A percentile compares a stretch with the other conserved stretches of the same genome.
phyloP scores from a whole-genome alignment of 257 asterid genomes.

The Voacanga thouarsii region DNA sequence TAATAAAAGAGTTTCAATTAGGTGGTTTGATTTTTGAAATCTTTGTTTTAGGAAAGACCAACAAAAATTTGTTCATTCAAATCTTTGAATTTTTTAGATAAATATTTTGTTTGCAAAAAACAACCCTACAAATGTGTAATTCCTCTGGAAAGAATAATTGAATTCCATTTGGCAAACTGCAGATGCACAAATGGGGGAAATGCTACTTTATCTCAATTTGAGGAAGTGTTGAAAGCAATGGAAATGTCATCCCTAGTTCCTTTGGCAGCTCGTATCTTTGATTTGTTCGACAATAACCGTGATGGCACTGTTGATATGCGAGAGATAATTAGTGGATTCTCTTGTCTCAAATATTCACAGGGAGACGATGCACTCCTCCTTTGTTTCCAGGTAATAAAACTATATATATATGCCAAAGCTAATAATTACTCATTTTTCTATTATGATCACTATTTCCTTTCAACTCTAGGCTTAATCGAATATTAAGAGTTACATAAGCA shows the following conservation, averaged over 20 bases:
- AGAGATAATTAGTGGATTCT: slow-evolving; percentile 75
- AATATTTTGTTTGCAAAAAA: too few relatives aligned
- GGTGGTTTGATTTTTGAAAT: too few relatives aligned
- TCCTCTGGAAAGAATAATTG: not conserved
- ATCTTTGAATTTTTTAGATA: too few relatives aligned
- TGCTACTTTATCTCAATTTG: slow-evolving; percentile 65
- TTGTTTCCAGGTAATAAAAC: slow-evolving; percentile 59
- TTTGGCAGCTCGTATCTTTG: slow-evolving; percentile 69
- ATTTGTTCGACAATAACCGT: slow-evolving; percentile 69
- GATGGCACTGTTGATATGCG: slow-evolving; percentile 87
- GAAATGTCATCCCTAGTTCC: slow-evolving; percentile 65
- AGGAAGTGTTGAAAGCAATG: slow-evolving; percentile 76
- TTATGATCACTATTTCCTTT: too few relatives aligned
- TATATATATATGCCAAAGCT: not conserved
- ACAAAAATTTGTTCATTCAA: too few relatives aligned
- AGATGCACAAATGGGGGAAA: slow-evolving; percentile 67
- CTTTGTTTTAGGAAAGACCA: too few relatives aligned
- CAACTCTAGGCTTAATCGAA: too few relatives aligned
- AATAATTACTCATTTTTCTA: too few relatives aligned
- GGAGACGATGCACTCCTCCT: slow-evolving; percentile 88
- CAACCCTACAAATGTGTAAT: too few relatives aligned
- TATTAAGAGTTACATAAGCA: too few relatives aligned
- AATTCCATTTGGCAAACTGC: slow-evolving; percentile 6
- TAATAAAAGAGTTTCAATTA: too few relatives aligned
- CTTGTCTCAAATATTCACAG: slow-evolving; percentile 73